Conservation (phyloP, 1,139 yeast genomes). For the Spencermartinsiella ligniputridi region DNA sequence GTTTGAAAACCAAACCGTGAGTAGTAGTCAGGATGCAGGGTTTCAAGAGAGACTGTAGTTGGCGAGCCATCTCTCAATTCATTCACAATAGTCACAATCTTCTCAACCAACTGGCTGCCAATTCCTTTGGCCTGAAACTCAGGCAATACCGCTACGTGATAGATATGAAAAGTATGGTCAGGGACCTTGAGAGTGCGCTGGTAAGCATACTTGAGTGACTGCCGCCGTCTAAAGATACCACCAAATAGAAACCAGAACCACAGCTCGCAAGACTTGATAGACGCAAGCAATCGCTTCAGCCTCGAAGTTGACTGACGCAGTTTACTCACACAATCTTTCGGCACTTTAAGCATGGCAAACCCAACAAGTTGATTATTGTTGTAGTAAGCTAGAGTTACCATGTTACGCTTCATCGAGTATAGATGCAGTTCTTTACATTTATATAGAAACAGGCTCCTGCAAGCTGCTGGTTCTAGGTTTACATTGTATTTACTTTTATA, state of each 20-base stretch:
- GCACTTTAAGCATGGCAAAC: slow-evolving; percentile 1
- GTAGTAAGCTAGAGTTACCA: background rate
- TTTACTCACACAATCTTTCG: background rate
- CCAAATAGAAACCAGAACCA: background rate
- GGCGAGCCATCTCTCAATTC: background rate
- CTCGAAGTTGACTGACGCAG: background rate
- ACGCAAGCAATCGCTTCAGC: background rate
- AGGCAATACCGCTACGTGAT: slow-evolving; percentile 11
- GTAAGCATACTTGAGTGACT: background rate
- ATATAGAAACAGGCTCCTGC: background rate
- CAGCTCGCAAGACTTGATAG: background rate
- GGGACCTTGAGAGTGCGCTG: background rate
- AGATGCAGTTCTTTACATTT: background rate
- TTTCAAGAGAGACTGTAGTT: background rate
- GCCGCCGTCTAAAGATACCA: background rate
- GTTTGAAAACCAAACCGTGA: background rate
- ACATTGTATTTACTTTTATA: slow-evolving; percentile 1
- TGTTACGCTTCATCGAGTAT: background rate
- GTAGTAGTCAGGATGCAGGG: background rate
- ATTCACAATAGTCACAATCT: slow-evolving; percentile 13
- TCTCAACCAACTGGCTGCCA: slow-evolving; percentile 10
- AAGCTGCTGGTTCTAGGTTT: background rate
- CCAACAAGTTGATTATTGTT: background rate
- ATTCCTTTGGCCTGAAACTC: slow-evolving; percentile 1
- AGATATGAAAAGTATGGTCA: background rate